Evolutionary conservation across 2,329 filamentous ascomycete genomes (phyloP), one percentile per base, ranked within the genome.

Genomic region (Fusarium pseudoanthophilum): DNA sequence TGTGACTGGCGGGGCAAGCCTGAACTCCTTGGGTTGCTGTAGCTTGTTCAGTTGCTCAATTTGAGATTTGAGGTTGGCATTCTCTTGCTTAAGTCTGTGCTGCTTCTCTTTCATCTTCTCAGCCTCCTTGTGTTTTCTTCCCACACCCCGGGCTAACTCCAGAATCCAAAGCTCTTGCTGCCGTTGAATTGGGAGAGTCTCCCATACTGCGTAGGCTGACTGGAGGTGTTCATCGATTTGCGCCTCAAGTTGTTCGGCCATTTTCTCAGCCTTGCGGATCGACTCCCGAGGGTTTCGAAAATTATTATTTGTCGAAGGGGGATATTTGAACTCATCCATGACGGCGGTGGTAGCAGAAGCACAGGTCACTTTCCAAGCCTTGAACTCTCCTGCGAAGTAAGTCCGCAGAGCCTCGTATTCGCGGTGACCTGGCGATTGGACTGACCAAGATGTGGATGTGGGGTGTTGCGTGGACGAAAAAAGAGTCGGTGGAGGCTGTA

Each of bases 391-490:
- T 20, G 87, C 85, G 62, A 96, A 92, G 63, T 89, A 91, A 59
- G 87, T 83, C 46, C 89, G 87, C 21, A 98, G 85, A 2, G 93
- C 92, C 21, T 93, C 90, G 57, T 90, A 91, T 80, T 97, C 93
- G 73, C 91, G 89, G 70, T 90, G 86, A 2, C 90, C 91, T 0
- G 95, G 95, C 3, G 93, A 91, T 28, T 90, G 85, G 37, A 97
- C 89, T 2, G 94, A 94, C 91, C 95, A 97, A 1, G 94, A 96
- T 7, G 91, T 90, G 26, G 90, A 86, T 0, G 92, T 94, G 4
- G 94, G 87, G 77, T 97, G 92, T 36, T 95, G 94, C 11, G 92
- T 93, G 2, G 92, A 89, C 15, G 93, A 92, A 83, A 95, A 95
- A 11, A 98, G 86, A 1, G 94, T 96, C 8, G 93, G 91, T 7